Evolutionary conservation across 73 alveolate species (phyloP).

Genomic region (Stentor roeselii): DNA sequence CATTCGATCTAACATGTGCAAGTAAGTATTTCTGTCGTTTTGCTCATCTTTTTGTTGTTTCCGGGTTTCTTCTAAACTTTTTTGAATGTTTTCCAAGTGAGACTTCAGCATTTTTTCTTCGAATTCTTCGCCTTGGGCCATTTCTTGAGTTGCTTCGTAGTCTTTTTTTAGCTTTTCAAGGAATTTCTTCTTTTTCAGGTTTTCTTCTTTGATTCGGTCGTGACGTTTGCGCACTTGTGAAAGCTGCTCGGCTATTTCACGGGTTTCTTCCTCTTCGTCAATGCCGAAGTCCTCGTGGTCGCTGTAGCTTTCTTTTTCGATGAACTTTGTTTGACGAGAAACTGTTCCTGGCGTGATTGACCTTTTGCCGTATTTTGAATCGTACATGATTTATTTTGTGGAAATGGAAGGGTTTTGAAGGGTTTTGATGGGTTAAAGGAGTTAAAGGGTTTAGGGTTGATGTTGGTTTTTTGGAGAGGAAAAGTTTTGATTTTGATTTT

Average conservation of each 20-base stretch:
- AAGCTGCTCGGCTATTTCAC: constrained; percentile 19
- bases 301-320: background rate
- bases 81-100: constrained; percentile 37
- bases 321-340: background rate
- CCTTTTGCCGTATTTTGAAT: background rate
- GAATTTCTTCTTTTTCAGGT: background rate
- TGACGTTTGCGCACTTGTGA: background rate
- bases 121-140: background rate
- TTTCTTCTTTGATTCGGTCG: background rate
- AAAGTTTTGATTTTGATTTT: too few species aligned
- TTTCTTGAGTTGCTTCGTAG: background rate
- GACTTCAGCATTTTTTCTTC: background rate
- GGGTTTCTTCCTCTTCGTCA: constrained; percentile 25
- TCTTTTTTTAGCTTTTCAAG: constrained; percentile 12
- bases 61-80: constrained; percentile 47
- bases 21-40: constrained; percentile 53
- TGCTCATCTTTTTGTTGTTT: constrained; percentile 56
- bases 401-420: too few species aligned
- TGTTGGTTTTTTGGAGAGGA: too few species aligned
- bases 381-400: too few species aligned
- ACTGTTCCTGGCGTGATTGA: background rate
- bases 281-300: background rate
- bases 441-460: too few species aligned
- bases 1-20: constrained; percentile 67
- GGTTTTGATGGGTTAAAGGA: too few species aligned